phyloP scores from a whole-genome alignment of 768 basidiomycete genomes.

The Mycena venus region DNA sequence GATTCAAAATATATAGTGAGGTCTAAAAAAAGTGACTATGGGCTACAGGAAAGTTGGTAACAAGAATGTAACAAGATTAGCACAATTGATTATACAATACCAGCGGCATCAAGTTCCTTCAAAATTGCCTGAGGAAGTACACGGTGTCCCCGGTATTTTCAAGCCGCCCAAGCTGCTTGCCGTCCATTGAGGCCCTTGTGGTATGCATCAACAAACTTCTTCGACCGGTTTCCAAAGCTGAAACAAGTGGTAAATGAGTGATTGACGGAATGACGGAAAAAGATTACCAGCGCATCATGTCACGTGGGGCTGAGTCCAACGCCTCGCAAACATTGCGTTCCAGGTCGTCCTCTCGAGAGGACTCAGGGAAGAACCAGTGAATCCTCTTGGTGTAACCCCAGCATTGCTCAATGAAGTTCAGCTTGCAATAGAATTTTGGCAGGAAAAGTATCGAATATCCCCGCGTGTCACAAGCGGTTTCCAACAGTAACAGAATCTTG shows the following conservation, averaged over 20 bases:
- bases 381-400: too few relatives aligned
- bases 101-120: neutral
- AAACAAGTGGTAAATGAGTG: neutral
- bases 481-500: too few relatives aligned
- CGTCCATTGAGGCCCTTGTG: slow-evolving; percentile 34
- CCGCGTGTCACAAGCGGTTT: too few relatives aligned
- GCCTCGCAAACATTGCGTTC: too few relatives aligned
- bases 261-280: too few relatives aligned
- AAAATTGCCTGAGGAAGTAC: neutral
- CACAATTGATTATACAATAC: neutral
- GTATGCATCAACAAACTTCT: slow-evolving; percentile 44
- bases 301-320: too few relatives aligned
- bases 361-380: too few relatives aligned
- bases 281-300: too few relatives aligned
- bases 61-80: neutral
- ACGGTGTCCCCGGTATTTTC: neutral
- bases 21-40: neutral
- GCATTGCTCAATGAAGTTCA: too few relatives aligned
- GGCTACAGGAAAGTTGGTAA: neutral
- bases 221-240: neutral
- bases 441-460: too few relatives aligned
- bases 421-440: too few relatives aligned
- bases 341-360: too few relatives aligned
- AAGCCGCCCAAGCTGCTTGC: slow-evolving; percentile 37
- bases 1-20: neutral